A percentile compares a stretch with the other conserved stretches of the same genome.
phyloP scores from a whole-genome alignment of 495 filamentous ascomycete species.

The Immersiella caudata region DNA sequence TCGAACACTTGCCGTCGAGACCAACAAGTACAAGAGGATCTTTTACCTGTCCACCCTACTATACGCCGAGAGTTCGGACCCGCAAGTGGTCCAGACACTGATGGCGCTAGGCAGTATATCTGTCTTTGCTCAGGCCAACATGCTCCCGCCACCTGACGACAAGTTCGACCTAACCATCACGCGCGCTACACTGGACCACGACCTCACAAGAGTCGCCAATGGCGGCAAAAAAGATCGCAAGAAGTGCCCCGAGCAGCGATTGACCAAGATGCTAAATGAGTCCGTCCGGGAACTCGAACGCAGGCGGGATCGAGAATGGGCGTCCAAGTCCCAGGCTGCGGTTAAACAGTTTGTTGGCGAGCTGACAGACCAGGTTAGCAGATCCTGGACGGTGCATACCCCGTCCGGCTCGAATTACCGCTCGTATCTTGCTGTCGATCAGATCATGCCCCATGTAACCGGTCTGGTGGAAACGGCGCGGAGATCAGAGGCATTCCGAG shows the following conservation, averaged over 20 bases:
- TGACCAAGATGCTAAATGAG: neutral
- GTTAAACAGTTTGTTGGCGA: slow-evolving; percentile 7
- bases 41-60: slow-evolving; percentile 28
- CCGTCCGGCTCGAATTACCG: neutral
- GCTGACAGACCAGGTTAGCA: neutral
- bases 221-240: neutral
- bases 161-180: slow-evolving; percentile 15
- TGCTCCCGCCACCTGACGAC: slow-evolving; percentile 10
- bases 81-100: slow-evolving; percentile 23
- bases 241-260: slow-evolving; percentile 4
- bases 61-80: slow-evolving; percentile 11
- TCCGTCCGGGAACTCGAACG: neutral
- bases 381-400: neutral
- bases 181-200: neutral
- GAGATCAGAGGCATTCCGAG: slow-evolving; percentile 7
- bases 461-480: slow-evolving; percentile 6
- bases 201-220: neutral
- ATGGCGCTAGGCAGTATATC: slow-evolving; percentile 22
- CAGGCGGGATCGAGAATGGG: slow-evolving; percentile 1
- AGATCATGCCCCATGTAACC: slow-evolving; percentile 5
- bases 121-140: neutral
- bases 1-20: neutral
- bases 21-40: slow-evolving; percentile 20
- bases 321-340: neutral
- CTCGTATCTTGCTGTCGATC: slow-evolving; percentile 2